Conservation (phyloP, 345 rosid species). For the Salix udensis region DNA sequence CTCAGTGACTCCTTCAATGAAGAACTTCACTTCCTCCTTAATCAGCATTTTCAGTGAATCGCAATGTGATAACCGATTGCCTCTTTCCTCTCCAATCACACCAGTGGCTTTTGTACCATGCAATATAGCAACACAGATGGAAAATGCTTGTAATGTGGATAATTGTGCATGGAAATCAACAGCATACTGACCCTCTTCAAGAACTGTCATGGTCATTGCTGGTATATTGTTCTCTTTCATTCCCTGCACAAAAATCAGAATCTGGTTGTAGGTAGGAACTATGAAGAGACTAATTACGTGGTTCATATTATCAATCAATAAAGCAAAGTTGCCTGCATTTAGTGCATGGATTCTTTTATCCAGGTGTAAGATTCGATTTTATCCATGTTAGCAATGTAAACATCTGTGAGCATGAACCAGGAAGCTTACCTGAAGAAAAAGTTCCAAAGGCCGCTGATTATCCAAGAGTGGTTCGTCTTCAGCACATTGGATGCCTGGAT, state of each 20-base stretch:
- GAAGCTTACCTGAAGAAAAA: conserved; percentile 60
- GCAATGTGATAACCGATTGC: conserved; percentile 35
- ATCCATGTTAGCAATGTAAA: not conserved
- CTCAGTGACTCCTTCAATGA: conserved; percentile 55
- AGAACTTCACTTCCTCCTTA: conserved; percentile 65
- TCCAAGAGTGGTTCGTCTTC: conserved; percentile 48
- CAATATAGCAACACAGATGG: conserved; percentile 70
- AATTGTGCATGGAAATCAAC: conserved; percentile 86
- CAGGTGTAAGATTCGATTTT: not conserved
- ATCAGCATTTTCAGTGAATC: conserved; percentile 62
- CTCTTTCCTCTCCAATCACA: conserved; percentile 26
- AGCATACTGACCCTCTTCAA: conserved; percentile 64
- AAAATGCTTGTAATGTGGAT: conserved; percentile 85
- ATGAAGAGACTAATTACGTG: not conserved
- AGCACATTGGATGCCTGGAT: conserved; percentile 39
- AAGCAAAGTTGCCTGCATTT: not conserved
- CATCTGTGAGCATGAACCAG: not conserved
- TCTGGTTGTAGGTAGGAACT: not conserved
- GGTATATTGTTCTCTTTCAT: conserved; percentile 59
- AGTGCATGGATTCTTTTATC: not conserved
- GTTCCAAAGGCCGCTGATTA: conserved; percentile 50
- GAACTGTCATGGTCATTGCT: conserved; percentile 52
- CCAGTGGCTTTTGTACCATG: conserved; percentile 44
- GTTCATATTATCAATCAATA: not conserved
- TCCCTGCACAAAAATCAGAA: conserved; percentile 46